Evolutionary conservation across 805 yeast genomes (phyloP).

Genomic region (Myxozyma melibiosi): DNA sequence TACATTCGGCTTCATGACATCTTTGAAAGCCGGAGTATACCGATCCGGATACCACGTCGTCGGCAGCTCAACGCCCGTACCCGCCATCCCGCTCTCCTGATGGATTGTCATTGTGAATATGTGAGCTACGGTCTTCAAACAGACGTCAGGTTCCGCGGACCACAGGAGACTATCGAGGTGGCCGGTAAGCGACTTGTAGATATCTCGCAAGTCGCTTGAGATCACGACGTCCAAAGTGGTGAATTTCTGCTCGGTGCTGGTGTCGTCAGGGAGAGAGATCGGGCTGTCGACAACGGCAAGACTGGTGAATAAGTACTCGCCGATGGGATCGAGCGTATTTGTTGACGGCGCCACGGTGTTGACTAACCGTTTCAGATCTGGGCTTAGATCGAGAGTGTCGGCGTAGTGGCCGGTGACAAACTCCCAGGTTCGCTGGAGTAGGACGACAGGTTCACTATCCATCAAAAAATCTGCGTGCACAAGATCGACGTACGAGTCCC

Average conservation of each 20-base stretch:
- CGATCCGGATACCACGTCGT: slow-evolving; percentile 37
- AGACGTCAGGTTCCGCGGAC: slow-evolving; percentile 29
- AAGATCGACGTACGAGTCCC: slow-evolving; percentile 2
- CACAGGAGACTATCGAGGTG: slow-evolving; percentile 32
- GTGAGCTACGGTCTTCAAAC: slow-evolving; percentile 21
- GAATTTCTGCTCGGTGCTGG: slow-evolving; percentile 12
- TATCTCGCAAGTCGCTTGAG: slow-evolving; percentile 14
- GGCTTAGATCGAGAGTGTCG: slow-evolving; percentile 1
- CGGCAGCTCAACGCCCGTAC: slow-evolving; percentile 34
- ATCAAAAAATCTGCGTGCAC: slow-evolving; percentile 6
- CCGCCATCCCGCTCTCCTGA: slow-evolving; percentile 27
- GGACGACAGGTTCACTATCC: slow-evolving; percentile 6
- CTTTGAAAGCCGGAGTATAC: slow-evolving; percentile 30
- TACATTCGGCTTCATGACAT: slow-evolving; percentile 12
- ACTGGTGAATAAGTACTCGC: slow-evolving; percentile 6
- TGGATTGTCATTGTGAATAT: slow-evolving; percentile 22
- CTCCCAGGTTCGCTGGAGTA: slow-evolving; percentile 16
- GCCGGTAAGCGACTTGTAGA: slow-evolving; percentile 19
- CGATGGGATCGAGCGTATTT: neutral
- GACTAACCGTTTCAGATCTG: neutral
- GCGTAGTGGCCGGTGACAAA: slow-evolving; percentile 3
- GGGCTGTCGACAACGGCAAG: slow-evolving; percentile 1
- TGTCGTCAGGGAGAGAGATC: neutral
- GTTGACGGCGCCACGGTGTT: neutral
- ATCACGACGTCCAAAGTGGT: slow-evolving; percentile 20